Evolutionary conservation across 1,284 basidiomycete species (phyloP), one percentile per base, ranked within the genome.

Genomic region (Bjerkandera adusta): DNA sequence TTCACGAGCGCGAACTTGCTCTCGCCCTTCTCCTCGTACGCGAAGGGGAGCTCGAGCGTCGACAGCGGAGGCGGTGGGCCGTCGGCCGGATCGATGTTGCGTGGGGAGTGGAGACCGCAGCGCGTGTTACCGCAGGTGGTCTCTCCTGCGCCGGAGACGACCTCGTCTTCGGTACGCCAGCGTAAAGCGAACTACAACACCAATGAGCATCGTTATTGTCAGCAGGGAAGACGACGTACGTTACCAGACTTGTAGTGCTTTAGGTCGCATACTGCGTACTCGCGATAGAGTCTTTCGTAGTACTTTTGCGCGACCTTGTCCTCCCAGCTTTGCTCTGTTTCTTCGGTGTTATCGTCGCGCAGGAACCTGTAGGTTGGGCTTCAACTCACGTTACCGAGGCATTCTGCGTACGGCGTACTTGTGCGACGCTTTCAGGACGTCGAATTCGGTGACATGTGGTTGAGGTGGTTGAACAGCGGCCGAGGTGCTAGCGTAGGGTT

Each of bases 221-320:
- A 25, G 32, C 33, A 27, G 20, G 29, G 33, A 30, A 21, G 20
- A 37, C 11, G 33, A 12, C 72, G 41, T 38, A 92, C 89, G 50
- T 87, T 85, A n/a, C 91, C 89, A 0, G 87, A 85, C 68, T 93
- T 95, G 75, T 89, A 96, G 63, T 96, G 93, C 68, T 96, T 96
- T 52, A 97, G 70, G 67, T 97, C 91, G 61, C 93, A 92, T 36
- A 97, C 73, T 0, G 92, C 92, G 61, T 86, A 96, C 67, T 97
- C 93, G 51, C 90, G 85, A 63, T 92, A 96, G 5, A 97, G 76
- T 56, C 72, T 87, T 12, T 77, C 71, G 59, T 96, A 95, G 69
- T 95, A 97, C 57, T 92, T 93, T 51, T 78, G 73, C 0, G 93
- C 92, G 7, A 96, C 73, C 52, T 82, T 75, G 41, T 92, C 89